Evolutionary conservation across 2,329 filamentous ascomycete genomes (phyloP), one percentile per base, ranked within the genome.

Genomic region (Penicillium sp.): DNA sequence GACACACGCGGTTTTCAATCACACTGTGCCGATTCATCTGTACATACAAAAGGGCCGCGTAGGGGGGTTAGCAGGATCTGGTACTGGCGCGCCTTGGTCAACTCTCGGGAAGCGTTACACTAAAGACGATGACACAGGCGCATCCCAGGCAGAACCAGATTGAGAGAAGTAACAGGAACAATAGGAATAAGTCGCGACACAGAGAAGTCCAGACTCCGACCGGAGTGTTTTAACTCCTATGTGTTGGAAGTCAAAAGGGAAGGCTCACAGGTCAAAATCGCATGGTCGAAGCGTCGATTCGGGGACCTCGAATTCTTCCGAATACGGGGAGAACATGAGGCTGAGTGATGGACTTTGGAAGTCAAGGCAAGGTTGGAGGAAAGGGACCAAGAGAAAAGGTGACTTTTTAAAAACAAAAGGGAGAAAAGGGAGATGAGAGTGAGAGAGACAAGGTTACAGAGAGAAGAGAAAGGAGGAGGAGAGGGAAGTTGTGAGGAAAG

Each of bases 21-120:
- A 71, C 66, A 63, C 64, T 63, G 62, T 61, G 66, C 59, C 64
- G 65, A 68, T 67, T 73, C 71, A 73, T 74, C 71, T 73, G 71
- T 69, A 70, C 64, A 69, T 72, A 70, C 69, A 73, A 62, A 66
- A 62, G 58, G 55, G 57, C 46, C 67, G 63, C 65, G 66, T 67
- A 64, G 61, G 64, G 34, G 66, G 63, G 65, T 70, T 69, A 72
- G 70, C 66, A 67, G 49, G 66, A 65, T 62, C 67, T 67, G 69
- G 66, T 68, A 68, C 66, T 66, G 60, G 62, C 63, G 66, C 61
- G 63, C 62, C 64, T 64, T 64, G 59, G 63, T 69, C 65, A 67
- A 67, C 60, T 68, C 61, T 63, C 65, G 64, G 67, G 56, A 69
- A 66, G 61, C 53, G 71, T 72, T 72, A 73, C 70, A 72, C 70